phyloP scores from a whole-genome alignment of 2,329 filamentous ascomycete species.

The Clarireedia paspali region DNA sequence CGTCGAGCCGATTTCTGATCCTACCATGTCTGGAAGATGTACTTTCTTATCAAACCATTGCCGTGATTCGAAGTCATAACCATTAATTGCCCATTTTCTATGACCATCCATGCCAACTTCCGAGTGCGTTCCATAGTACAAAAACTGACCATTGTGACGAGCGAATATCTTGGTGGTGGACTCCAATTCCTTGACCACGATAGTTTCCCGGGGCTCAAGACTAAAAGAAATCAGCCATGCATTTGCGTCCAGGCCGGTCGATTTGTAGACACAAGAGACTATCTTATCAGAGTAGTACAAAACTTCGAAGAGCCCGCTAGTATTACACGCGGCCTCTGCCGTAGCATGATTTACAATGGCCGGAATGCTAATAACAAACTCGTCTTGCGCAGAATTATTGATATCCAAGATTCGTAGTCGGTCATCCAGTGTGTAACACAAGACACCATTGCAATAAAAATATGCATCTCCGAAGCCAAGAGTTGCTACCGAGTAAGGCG shows the following conservation, averaged over 20 bases:
- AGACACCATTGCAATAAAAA: slow-evolving; percentile 52
- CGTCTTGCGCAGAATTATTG: slow-evolving; percentile 38
- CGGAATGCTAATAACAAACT: slow-evolving; percentile 49
- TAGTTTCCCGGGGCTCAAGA: slow-evolving; percentile 32
- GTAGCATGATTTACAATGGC: slow-evolving; percentile 33
- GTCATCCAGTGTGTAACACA: slow-evolving; percentile 53
- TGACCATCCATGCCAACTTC: slow-evolving; percentile 44
- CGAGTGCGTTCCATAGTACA: slow-evolving; percentile 61
- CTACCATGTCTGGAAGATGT: slow-evolving; percentile 50
- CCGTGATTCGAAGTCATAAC: slow-evolving; percentile 38
- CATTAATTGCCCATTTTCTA: slow-evolving; percentile 55
- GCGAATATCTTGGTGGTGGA: slow-evolving; percentile 55
- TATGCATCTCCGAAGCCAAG: slow-evolving; percentile 54
- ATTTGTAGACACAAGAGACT: slow-evolving; percentile 48
- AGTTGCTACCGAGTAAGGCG: slow-evolving; percentile 53
- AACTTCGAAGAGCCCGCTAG: slow-evolving; percentile 42
- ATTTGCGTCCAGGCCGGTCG: slow-evolving; percentile 31
- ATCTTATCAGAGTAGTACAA: slow-evolving; percentile 51
- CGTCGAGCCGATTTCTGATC: slow-evolving; percentile 56
- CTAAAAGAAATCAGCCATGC: slow-evolving; percentile 49
- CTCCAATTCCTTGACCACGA: slow-evolving; percentile 35
- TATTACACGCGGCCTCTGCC: slow-evolving; percentile 29
- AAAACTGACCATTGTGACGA: slow-evolving; percentile 50
- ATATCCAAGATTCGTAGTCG: slow-evolving; percentile 53
- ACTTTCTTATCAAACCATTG: slow-evolving; percentile 39